Evolutionary conservation across 352 stramenopile species (phyloP).

Genomic region (Pythium aristosporum): DNA sequence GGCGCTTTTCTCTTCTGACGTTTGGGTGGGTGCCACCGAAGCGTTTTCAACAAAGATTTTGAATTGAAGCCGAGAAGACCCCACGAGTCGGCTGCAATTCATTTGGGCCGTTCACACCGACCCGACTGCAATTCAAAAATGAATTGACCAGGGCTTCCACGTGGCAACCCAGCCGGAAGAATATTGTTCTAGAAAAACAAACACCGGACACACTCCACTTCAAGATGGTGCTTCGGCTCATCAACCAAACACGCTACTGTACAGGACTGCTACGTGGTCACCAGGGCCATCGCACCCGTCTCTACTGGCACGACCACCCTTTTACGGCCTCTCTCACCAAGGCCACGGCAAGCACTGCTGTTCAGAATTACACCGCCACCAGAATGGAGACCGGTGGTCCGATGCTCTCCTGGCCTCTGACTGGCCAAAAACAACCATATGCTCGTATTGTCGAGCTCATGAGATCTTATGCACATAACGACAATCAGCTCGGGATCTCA

Average conservation of each 20-base stretch:
- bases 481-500: neutral
- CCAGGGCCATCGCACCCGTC: too few relatives aligned
- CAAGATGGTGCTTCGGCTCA: too few relatives aligned
- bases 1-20: slow-evolving; percentile 17
- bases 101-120: neutral
- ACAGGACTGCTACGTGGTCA: too few relatives aligned
- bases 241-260: too few relatives aligned
- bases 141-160: slow-evolving; percentile 21
- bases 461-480: neutral
- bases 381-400: neutral
- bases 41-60: slow-evolving; percentile 27
- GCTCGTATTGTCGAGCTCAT: neutral
- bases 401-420: neutral
- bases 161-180: slow-evolving; percentile 4
- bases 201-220: slow-evolving; percentile 1
- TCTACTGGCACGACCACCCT: neutral
- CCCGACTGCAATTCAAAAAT: slow-evolving; percentile 24
- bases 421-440: neutral
- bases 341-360: too few relatives aligned
- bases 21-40: neutral
- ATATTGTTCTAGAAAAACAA: slow-evolving; percentile 23
- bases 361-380: too few relatives aligned
- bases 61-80: slow-evolving; percentile 24
- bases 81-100: slow-evolving; percentile 17
- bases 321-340: neutral